Base-by-base conservation (phyloP, 2,329 filamentous ascomycete species). In the Pestalotiopsis fici region DNA sequence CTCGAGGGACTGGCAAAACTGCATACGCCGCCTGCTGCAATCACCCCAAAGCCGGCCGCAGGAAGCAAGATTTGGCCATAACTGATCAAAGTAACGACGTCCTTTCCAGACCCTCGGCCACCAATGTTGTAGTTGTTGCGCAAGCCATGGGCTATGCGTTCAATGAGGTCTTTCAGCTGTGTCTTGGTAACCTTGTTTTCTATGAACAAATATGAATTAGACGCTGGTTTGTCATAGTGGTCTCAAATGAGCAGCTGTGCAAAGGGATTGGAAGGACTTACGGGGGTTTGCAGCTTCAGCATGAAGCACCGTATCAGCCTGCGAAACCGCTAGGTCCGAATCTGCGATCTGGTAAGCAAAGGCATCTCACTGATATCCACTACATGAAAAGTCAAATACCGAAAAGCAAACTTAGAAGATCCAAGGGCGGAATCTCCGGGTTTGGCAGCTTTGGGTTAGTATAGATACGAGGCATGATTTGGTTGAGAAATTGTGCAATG, bases 21-120 rank as follows among this genome's bases (percentile, higher is more conserved):
- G 71, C 87, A 90, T 28, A 90, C 82, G 21, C 87, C 88, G 1
- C 85, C 87, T 2, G 87, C 87, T 3, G 86, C 88, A 59, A 90
- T 80, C 64, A 88, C 83, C 15, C 83, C 85, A 69, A 83, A 90
- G 72, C 88, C 87, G 1, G 88, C 70, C 13, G 83, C 79, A 0
- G 87, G 83, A 0, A 90, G 78, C 4, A 88, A 79, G 59, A 83
- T 83, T 70, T 90, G 85, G 2, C 88, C 88, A 0, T 84, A 83
- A 0, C 85, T 87, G 31, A 90, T 83, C 21, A 84, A 81, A 3
- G 88, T 84, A 15, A 89, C 85, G 4, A 89, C 83, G 70, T 89
- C 85, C 64, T 81, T 81, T 43, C 79, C 82, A 0, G 83, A 79
- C 0, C 86, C 86, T 13, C 79, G 66, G 2, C 74, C 74, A 13